Conservation (phyloP, 306 rosid genomes). For the Gleditsia sinensis region DNA sequence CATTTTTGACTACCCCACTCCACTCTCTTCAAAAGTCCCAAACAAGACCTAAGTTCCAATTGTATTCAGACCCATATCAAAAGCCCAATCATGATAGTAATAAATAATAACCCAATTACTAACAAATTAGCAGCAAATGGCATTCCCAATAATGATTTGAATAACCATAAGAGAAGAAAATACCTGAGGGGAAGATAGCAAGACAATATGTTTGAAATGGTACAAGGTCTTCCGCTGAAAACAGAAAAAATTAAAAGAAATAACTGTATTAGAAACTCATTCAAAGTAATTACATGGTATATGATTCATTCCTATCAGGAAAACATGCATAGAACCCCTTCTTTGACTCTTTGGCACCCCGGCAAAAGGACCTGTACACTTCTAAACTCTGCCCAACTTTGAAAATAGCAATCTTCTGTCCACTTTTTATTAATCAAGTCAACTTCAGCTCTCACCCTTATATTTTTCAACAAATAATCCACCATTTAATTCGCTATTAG, state of each 20-base stretch:
- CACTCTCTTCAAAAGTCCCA: too few species aligned
- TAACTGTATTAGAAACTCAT: constrained; percentile 23
- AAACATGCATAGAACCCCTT: background rate
- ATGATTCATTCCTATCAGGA: background rate
- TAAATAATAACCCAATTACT: background rate
- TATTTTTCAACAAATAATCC: constrained; percentile 9
- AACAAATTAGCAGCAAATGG: background rate
- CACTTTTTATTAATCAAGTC: constrained; percentile 6
- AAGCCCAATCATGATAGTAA: background rate
- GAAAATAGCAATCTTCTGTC: background rate
- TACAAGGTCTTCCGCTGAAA: constrained; percentile 76
- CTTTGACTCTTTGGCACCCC: too few species aligned
- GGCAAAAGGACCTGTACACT: too few species aligned
- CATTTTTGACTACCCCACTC: too few species aligned
- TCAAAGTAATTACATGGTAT: background rate
- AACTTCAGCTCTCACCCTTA: background rate
- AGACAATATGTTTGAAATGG: constrained; percentile 66
- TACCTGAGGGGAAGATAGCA: constrained; percentile 90
- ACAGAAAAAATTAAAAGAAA: constrained; percentile 18
- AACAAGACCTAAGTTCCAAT: constrained; percentile 10
- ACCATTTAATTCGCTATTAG: background rate
- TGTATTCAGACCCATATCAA: too few species aligned
- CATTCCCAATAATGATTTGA: too few species aligned
- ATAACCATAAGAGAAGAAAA: constrained; percentile 20
- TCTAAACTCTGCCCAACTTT: background rate